Evolutionary conservation across 2,329 filamentous ascomycete species (phyloP), one percentile per base, ranked within the genome.

Genomic region (Apiospora rasikravindrae): DNA sequence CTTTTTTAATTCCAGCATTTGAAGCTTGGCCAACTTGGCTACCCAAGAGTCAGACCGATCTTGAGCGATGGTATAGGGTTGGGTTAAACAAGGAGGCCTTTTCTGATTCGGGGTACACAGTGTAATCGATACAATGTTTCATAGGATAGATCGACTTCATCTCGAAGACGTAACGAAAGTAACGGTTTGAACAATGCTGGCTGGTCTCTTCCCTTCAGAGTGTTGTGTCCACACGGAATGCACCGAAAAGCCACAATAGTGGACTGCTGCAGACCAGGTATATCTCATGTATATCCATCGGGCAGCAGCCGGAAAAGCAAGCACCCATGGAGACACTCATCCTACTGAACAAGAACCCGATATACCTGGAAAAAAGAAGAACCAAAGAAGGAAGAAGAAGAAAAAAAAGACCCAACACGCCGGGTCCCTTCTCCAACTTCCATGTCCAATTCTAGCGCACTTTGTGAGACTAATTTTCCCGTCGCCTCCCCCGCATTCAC

Each of bases 261-360:
- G 26, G 53, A 33, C 16, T 19, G 2, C 10, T 22, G 29, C 29
- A 53, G 45, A n/a, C 45, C 45, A 53, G 49, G 49, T 14, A 53
- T 13, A 26, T 29, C 24, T 53, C 33, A 3, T n/a, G n/a, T n/a
- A n/a, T 24, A 11, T 4, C 24, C 11, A 53, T 26, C 53, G 37
- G 53, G 53, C 53, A 53, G 51, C 6, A 29, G 51, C 51, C 51
- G 51, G 51, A 53, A 53, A 53, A 53, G 51, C 13, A 53, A 53
- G 24, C 51, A 53, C n/a, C 49, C 19, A 47, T 53, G 24, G 13
- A 47, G 19, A 47, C 45, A 3, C 19, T 47, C 45, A 6, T 45
- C 44, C 44, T 37, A 19, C 16, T 6, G 44, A 22, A 22, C 44
- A 45, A 4, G 44, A 45, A 22, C 44, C 44, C 4, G 6, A 22